Conservation (phyloP, 73 alveolate species). For the Symbiodinium natans region DNA sequence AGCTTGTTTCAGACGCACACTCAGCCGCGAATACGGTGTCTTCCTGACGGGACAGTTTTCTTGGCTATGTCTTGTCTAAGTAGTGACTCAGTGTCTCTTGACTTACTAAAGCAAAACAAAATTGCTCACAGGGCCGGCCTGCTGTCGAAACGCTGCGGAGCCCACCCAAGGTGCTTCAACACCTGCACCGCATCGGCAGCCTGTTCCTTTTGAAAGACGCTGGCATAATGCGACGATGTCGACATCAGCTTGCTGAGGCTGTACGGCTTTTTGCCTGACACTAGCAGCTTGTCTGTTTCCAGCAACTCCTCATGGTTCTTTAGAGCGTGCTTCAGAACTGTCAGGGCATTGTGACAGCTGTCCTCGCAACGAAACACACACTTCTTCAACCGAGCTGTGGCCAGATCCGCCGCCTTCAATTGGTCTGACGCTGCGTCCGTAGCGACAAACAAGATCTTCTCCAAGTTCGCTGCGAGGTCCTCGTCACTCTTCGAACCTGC, state of each 20-base stretch:
- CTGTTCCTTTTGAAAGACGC: not conserved
- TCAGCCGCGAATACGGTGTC: not conserved
- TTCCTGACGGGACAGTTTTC: no score
- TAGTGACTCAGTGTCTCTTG: no score
- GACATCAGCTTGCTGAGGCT: not conserved
- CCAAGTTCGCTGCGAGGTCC: no score
- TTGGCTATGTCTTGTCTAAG: no score
- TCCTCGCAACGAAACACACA: not conserved
- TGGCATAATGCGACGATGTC: not conserved
- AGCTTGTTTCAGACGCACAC: not conserved
- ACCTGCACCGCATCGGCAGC: not conserved
- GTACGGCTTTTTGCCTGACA: not conserved
- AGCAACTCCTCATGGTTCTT: not conserved
- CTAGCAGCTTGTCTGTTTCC: not conserved
- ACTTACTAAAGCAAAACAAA: no score
- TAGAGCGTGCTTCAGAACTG: not conserved
- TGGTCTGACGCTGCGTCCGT: not conserved
- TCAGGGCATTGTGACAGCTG: not conserved
- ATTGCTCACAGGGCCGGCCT: no score
- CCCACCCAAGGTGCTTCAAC: not conserved
- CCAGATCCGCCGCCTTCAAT: not conserved
- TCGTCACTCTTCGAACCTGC: not conserved
- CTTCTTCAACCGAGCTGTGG: not conserved
- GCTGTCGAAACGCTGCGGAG: not conserved
- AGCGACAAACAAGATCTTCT: not conserved